phyloP scores from a whole-genome alignment of 106 monocot species.

The Dendrobium huoshanense region DNA sequence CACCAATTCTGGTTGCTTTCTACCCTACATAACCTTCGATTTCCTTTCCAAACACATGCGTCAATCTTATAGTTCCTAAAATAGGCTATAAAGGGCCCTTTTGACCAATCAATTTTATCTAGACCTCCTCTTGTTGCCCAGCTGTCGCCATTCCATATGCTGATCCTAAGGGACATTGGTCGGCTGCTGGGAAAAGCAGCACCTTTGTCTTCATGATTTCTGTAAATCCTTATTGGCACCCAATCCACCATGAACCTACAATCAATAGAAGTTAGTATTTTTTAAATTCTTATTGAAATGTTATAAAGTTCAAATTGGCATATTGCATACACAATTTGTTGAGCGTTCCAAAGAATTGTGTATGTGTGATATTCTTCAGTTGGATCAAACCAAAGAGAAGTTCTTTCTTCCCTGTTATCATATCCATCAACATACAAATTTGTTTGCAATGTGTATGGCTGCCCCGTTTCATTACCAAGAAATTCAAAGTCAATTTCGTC shows the following conservation, averaged over 20 bases:
- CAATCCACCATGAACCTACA: conserved; percentile 64
- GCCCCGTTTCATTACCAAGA: conserved; percentile 38
- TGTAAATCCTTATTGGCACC: conserved; percentile 59
- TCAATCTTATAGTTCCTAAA: conserved; percentile 53
- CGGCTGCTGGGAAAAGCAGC: conserved; percentile 42
- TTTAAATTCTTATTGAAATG: background rate
- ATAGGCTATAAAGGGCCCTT: conserved; percentile 47
- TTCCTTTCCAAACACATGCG: conserved; percentile 58
- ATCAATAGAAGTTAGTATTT: background rate
- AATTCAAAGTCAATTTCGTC: conserved; percentile 71
- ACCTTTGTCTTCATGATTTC: conserved; percentile 56
- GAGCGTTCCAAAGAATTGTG: conserved; percentile 52
- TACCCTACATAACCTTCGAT: conserved; percentile 32
- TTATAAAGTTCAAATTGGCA: background rate
- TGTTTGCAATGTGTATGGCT: conserved; percentile 53
- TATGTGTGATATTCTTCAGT: conserved; percentile 52
- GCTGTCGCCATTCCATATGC: conserved; percentile 58
- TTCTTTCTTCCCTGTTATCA: conserved; percentile 52
- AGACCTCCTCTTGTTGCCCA: conserved; percentile 63
- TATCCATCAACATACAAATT: conserved; percentile 47
- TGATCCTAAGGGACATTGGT: conserved; percentile 52
- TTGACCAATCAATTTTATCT: conserved; percentile 65
- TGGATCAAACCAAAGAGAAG: conserved; percentile 72
- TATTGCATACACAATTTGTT: conserved; percentile 46
- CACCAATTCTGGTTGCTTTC: conserved; percentile 43